Conservation (phyloP, 768 basidiomycete genomes). For the Agrocybe chaxingu region DNA sequence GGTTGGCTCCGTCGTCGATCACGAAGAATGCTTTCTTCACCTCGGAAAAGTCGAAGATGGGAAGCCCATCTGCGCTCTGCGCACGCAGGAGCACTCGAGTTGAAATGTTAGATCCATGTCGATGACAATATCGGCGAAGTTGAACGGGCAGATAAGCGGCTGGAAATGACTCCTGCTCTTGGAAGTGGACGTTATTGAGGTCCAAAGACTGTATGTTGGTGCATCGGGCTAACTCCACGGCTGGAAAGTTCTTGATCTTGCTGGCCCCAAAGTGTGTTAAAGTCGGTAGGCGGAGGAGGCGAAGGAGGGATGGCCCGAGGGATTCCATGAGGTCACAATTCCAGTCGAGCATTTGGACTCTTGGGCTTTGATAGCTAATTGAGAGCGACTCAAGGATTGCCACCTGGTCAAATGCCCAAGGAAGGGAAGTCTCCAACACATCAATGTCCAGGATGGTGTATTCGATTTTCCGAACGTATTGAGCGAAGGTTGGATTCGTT, state of each 20-base stretch:
- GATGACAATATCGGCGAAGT: too few relatives aligned
- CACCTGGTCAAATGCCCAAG: background rate
- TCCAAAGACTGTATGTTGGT: slow-evolving; percentile 2
- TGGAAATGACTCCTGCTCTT: too few relatives aligned
- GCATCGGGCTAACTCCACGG: slow-evolving; percentile 3
- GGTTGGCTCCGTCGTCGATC: too few relatives aligned
- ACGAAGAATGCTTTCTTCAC: too few relatives aligned
- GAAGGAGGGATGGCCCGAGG: slow-evolving; percentile 6
- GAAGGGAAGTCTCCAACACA: background rate
- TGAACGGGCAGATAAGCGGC: too few relatives aligned
- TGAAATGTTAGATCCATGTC: too few relatives aligned
- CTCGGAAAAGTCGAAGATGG: too few relatives aligned
- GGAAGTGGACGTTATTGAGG: background rate
- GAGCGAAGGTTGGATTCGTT: slow-evolving; percentile 1
- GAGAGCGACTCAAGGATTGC: background rate
- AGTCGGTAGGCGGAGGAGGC: slow-evolving; percentile 6
- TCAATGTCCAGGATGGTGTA: background rate
- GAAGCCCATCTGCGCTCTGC: too few relatives aligned
- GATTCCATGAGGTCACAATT: background rate
- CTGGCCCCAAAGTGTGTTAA: slow-evolving; percentile 1
- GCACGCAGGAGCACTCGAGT: too few relatives aligned
- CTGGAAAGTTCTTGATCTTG: background rate
- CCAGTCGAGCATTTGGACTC: background rate
- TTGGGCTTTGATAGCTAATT: background rate
- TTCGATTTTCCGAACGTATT: slow-evolving; percentile 2